Base-by-base conservation (phyloP, 352 stramenopile genomes). In the Pythium phragmiticola region DNA sequence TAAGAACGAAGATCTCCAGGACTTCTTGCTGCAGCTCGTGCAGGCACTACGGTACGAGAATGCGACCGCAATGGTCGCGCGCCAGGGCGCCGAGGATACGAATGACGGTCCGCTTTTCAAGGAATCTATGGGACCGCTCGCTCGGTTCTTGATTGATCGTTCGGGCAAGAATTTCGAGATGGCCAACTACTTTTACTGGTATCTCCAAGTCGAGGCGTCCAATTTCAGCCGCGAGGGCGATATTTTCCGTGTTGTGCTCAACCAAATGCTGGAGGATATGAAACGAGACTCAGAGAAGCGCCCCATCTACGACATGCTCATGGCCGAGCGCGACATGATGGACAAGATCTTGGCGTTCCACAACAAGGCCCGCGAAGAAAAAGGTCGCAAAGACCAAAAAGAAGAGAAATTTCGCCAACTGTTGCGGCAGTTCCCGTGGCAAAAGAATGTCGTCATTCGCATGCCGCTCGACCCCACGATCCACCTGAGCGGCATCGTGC, bases 151-250 rank as follows among this genome's bases (percentile, higher is more conserved):
- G 28, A 98, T 99, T 64, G 82, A 92, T 47, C 87, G 97, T 19
- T 97, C 96, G 13, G 92, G 88, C 37, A 87, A 76, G 23, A 98
- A 97, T 60, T 94, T 99, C 57, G 84, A 98, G 57, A 90, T 99
- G 69, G 96, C 97, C 30, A 99, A 99, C 66, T 99, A 98, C 58
- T 91, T 99, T n/a, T 99, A 98, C 65, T 99, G 96, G 90, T 95
- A 92, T 49, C 52, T 92, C 11, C 88, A 93, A 52, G 87, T 94
- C 7, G 87, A 95, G 56, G 73, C 84, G 33, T 75, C 78, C 3
- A 87, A 95, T 52, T 74, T 87, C 57, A 83, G 68, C 11, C 82
- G 80, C 23, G 83, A 95, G 60, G 78, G 74, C 3, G 83, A 93
- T 48, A 89, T 95, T 42, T 94, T 94, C 64, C 78, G 74, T 17